Base-by-base conservation (phyloP, 2,329 filamentous ascomycete species). In the Ceratocystis eucalypticola region DNA sequence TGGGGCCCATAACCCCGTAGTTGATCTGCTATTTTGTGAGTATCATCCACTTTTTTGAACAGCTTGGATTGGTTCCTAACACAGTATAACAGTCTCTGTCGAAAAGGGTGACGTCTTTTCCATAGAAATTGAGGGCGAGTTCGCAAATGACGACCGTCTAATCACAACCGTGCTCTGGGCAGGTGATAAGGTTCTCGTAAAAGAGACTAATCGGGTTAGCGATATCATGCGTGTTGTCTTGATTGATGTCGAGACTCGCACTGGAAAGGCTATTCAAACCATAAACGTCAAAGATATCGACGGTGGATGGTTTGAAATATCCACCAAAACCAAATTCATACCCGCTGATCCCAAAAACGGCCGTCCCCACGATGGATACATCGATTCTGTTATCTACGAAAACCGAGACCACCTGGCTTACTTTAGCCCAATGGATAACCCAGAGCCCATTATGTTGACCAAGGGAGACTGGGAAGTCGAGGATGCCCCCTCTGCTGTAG, bases 261-360 rank as follows among this genome's bases (percentile, higher is more conserved):
- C 83, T 22, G 92, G 90, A 37, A 88, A 88, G 74, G 87, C 89
- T 0, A 85, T 96, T 61, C 83, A 93, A 69, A 88, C 86, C 22
- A 83, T 89, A 62, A 85, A 99, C 74, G 85, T 96, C 62, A 84
- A 85, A 70, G 81, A 87, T 67, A 80, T 96, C n/a, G 94, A 99
- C 74, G 92, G 92, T 25, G 95, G 94, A 44, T 99, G 94, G 94
- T 93, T 96, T 71, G 94, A 99, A 76, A 90, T 96, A 53, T 90
- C 91, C 0, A 88, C 96, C 71, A 84, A 87, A 53, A 96, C 92
- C 2, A 85, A 80, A 15, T 97, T 88, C 73, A 87, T 99, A 67
- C 94, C 94, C 1, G 89, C 91, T 2, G 90, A 96, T 73, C 82
- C 88, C 25, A 75, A 77, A 10, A 90, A 89, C 69, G 89, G 89